Evolutionary conservation across 192 early-diverging fungal genomes (phyloP).

Genomic region (Coemansia sp.): DNA sequence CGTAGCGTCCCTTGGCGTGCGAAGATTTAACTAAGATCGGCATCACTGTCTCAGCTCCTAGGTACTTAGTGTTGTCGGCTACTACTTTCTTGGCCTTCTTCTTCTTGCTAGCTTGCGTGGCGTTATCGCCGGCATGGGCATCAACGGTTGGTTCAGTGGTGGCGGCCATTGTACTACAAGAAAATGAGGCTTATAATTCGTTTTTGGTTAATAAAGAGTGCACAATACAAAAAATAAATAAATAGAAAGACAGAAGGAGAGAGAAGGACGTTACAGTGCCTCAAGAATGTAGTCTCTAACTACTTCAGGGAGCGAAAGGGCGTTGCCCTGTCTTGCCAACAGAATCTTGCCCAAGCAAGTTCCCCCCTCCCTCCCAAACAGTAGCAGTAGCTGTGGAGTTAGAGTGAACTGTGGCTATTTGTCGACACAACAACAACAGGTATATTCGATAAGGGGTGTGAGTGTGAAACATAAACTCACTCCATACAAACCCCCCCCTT

Average conservation of each 20-base stretch:
- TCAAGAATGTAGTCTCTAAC: neutral
- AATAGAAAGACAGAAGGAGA: neutral
- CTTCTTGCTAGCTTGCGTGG: slow-evolving; percentile 38
- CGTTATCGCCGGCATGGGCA: slow-evolving; percentile 12
- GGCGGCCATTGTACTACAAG: slow-evolving; percentile 34
- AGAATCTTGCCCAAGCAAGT: neutral
- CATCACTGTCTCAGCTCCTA: slow-evolving; percentile 37
- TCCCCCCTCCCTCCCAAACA: neutral
- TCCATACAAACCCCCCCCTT: too few relatives aligned
- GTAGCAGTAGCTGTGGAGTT: neutral
- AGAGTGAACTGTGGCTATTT: slow-evolving; percentile 12
- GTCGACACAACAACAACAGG: neutral
- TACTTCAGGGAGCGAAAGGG: too few relatives aligned
- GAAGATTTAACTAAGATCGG: slow-evolving; percentile 48
- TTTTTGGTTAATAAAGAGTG: neutral
- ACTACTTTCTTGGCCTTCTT: slow-evolving; percentile 54
- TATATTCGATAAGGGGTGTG: too few relatives aligned
- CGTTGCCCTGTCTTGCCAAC: neutral
- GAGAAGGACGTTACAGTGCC: neutral
- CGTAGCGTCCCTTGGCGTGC: slow-evolving; percentile 61
- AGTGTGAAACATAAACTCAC: too few relatives aligned
- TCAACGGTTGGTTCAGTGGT: slow-evolving; percentile 53
- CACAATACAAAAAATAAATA: neutral
- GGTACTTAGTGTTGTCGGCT: slow-evolving; percentile 55
- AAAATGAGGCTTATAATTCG: neutral